Evolutionary conservation across 352 stramenopile species (phyloP).

Genomic region (Aphanomyces cochlioides): DNA sequence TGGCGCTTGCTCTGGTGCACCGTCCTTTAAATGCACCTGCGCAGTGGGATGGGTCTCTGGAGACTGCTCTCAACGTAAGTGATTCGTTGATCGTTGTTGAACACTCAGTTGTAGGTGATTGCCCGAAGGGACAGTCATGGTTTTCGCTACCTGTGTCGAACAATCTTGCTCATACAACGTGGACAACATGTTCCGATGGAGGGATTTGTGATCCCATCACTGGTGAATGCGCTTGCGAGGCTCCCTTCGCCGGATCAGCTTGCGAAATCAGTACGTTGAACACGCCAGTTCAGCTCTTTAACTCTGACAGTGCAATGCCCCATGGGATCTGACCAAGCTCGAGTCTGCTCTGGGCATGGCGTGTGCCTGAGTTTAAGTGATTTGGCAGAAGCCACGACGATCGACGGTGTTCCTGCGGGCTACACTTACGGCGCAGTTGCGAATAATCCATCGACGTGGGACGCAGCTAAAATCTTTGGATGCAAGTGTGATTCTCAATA

Average conservation of each 20-base stretch:
- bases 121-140: slow-evolving; percentile 59
- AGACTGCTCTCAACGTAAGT: slow-evolving; percentile 61
- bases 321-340: slow-evolving; percentile 59
- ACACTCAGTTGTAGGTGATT: slow-evolving; percentile 42
- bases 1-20: slow-evolving; percentile 53
- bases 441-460: slow-evolving; percentile 72
- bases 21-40: slow-evolving; percentile 58
- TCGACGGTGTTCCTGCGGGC: slow-evolving; percentile 43
- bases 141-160: slow-evolving; percentile 43
- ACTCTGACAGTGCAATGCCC: slow-evolving; percentile 8
- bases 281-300: neutral
- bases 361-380: slow-evolving; percentile 70
- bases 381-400: slow-evolving; percentile 55
- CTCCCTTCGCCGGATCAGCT: slow-evolving; percentile 51
- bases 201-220: slow-evolving; percentile 51
- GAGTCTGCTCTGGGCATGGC: slow-evolving; percentile 63
- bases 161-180: slow-evolving; percentile 55
- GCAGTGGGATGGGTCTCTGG: slow-evolving; percentile 56
- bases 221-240: slow-evolving; percentile 59
- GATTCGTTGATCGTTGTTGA: neutral
- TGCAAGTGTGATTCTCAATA: slow-evolving; percentile 90
- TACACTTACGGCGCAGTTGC: slow-evolving; percentile 67
- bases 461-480: slow-evolving; percentile 68
- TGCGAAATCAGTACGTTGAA: slow-evolving; percentile 50
- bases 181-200: slow-evolving; percentile 53